Evolutionary conservation across 2,329 filamentous ascomycete genomes (phyloP).

Genomic region (Metarhizium guizhouense): DNA sequence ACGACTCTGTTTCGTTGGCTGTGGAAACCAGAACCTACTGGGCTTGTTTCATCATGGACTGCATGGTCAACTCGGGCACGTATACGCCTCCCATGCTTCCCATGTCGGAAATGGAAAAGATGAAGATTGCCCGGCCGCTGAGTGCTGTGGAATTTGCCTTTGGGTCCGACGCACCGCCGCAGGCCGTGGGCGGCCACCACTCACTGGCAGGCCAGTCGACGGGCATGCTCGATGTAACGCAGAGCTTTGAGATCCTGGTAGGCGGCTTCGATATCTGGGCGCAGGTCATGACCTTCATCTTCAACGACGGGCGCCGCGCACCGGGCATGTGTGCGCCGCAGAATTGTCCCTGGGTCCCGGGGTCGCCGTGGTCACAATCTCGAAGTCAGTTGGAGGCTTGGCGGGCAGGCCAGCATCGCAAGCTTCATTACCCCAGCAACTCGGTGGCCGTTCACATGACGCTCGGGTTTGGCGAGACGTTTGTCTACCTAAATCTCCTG

Average conservation of each 20-base stretch:
- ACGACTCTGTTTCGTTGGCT: conserved; percentile 15
- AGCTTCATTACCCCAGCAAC: conserved; percentile 27
- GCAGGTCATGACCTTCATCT: conserved; percentile 30
- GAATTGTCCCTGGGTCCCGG: conserved; percentile 30
- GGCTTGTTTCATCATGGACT: conserved; percentile 36
- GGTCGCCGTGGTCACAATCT: conserved; percentile 24
- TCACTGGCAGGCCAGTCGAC: conserved; percentile 3
- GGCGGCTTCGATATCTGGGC: conserved; percentile 35
- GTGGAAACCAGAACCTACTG: conserved; percentile 33
- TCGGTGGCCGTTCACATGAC: conserved; percentile 29
- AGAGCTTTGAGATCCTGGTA: conserved; percentile 26
- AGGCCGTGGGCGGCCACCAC: conserved; percentile 4
- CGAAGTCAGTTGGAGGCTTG: conserved; percentile 22
- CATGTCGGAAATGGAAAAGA: conserved; percentile 24
- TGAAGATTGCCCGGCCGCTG: conserved; percentile 21
- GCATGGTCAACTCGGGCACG: conserved; percentile 32
- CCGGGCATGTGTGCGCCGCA: conserved; percentile 27
- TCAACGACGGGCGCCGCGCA: conserved; percentile 31
- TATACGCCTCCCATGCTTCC: conserved; percentile 28
- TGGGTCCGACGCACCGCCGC: conserved; percentile 16
- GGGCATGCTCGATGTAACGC: conserved; percentile 16
- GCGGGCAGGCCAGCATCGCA: conserved; percentile 24
- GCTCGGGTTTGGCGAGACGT: conserved; percentile 29
- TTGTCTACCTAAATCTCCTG: conserved; percentile 32
- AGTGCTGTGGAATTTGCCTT: conserved; percentile 30